A percentile compares a stretch with the other conserved stretches of the same genome.
These are phyloP conservation scores for Amanita thiersii DNA, from an alignment of 768 basidiomycete species.

Conservation along the genomic window DNA sequence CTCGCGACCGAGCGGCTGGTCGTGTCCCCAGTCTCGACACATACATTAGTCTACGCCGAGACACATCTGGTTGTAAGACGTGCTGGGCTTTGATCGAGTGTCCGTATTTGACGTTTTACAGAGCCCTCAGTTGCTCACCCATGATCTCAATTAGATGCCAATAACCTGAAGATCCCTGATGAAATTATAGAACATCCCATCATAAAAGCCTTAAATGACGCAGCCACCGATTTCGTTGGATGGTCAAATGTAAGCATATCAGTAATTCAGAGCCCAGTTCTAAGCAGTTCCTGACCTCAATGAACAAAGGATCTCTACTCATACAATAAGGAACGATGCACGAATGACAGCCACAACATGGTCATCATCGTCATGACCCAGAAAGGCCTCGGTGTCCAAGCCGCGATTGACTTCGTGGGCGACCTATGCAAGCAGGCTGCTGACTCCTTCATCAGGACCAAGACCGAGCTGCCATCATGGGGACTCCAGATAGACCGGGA, in stretches of 20 bases:
- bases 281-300: conserved; percentile 13
- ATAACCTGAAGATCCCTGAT: conserved; percentile 71
- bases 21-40: conserved; percentile 70
- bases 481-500: conserved; percentile 56
- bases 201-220: conserved; percentile 57
- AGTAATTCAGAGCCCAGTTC: conserved; percentile 13
- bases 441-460: conserved; percentile 51
- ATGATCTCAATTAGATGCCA: conserved; percentile 35
- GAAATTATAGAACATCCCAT: conserved; percentile 72
- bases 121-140: too few species aligned
- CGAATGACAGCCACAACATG: conserved; percentile 80
- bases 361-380: conserved; percentile 70
- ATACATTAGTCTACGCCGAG: conserved; percentile 71
- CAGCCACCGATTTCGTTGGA: conserved; percentile 73
- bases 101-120: too few species aligned
- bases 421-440: conserved; percentile 67
- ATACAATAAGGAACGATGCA: conserved; percentile 75
- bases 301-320: conserved; percentile 79
- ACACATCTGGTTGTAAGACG: conserved; percentile 78
- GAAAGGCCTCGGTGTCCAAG: conserved; percentile 57
- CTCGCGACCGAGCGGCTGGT: conserved; percentile 49
- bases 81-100: conserved; percentile 78
- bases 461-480: conserved; percentile 55
- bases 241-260: conserved; percentile 72
- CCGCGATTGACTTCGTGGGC: conserved; percentile 71